Evolutionary conservation across 2,329 filamentous ascomycete species (phyloP).

Genomic region (Podosphaera xanthii): DNA sequence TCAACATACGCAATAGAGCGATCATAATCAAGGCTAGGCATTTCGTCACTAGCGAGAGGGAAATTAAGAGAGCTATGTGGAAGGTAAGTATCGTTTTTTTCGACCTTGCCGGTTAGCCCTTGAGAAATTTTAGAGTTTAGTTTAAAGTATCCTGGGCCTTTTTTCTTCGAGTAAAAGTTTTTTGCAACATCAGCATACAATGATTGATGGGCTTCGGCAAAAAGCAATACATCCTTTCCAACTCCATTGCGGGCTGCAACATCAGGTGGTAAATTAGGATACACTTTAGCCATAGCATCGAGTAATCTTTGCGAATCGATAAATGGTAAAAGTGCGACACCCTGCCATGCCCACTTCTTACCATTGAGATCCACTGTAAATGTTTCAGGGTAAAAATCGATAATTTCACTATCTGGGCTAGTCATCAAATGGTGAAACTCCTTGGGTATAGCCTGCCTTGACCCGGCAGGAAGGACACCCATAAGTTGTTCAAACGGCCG

Average conservation of each 20-base stretch:
- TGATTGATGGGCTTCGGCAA: conserved; percentile 57
- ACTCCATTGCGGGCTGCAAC: conserved; percentile 58
- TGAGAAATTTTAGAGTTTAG: conserved; percentile 55
- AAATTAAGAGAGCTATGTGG: conserved; percentile 65
- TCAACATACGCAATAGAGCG: conserved; percentile 53
- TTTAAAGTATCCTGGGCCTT: conserved; percentile 40
- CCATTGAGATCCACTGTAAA: conserved; percentile 89
- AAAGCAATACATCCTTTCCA: conserved; percentile 60
- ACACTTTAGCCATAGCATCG: conserved; percentile 59
- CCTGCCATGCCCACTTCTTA: conserved; percentile 97
- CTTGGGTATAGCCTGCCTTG: conserved; percentile 71
- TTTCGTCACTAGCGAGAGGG: conserved; percentile 45
- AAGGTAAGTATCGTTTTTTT: conserved; percentile 64
- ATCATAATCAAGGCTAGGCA: conserved; percentile 66
- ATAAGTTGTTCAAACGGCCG: conserved; percentile 92
- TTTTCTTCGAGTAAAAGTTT: conserved; percentile 83
- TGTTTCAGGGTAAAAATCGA: conserved; percentile 92
- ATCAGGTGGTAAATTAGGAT: conserved; percentile 53
- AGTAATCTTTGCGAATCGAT: conserved; percentile 82
- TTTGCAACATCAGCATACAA: conserved; percentile 68
- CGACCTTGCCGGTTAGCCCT: conserved; percentile 57
- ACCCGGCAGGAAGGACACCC: conserved; percentile 87
- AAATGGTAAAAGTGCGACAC: conserved; percentile 78
- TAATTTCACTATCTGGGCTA: conserved; percentile 67
- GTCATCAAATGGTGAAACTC: conserved; percentile 85